These are phyloP conservation scores for Nadsonia starkeyi-henricii DNA, from an alignment of 1,139 yeast species.

Conservation along the genomic window DNA sequence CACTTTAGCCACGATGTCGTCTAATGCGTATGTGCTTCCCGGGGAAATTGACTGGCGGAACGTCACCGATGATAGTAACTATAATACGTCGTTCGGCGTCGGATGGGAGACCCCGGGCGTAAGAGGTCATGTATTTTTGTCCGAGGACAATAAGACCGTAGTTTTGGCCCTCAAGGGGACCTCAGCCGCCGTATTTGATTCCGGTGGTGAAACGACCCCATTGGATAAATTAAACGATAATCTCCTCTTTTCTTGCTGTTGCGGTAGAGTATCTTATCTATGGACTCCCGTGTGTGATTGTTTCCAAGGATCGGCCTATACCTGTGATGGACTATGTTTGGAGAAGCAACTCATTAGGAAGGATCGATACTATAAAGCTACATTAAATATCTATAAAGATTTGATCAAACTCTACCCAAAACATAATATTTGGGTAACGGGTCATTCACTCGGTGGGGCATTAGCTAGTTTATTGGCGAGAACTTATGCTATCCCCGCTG, in stretches of 20 bases:
- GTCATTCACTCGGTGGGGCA: slow-evolving; percentile 93
- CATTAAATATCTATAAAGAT: slow-evolving; percentile 60
- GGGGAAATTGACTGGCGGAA: slow-evolving; percentile 81
- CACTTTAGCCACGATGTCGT: slow-evolving; percentile 70
- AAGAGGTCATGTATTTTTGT: slow-evolving; percentile 80
- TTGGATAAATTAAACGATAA: slow-evolving; percentile 83
- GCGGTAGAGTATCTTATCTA: slow-evolving; percentile 81
- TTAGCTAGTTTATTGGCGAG: slow-evolving; percentile 70
- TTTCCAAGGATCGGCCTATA: slow-evolving; percentile 60
- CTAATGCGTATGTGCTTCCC: slow-evolving; percentile 86
- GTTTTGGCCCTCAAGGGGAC: slow-evolving; percentile 87
- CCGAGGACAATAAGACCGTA: slow-evolving; percentile 48
- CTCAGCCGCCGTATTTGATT: slow-evolving; percentile 70
- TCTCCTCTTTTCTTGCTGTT: slow-evolving; percentile 82
- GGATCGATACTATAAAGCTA: slow-evolving; percentile 76
- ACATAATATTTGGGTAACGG: slow-evolving; percentile 72
- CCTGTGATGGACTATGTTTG: slow-evolving; percentile 79
- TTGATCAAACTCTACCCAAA: slow-evolving; percentile 58
- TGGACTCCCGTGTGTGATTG: slow-evolving; percentile 98
- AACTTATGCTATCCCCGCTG: slow-evolving; percentile 81
- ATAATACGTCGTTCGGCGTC: slow-evolving; percentile 25
- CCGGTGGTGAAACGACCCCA: slow-evolving; percentile 62
- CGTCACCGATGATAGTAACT: slow-evolving; percentile 46
- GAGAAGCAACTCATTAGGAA: slow-evolving; percentile 61
- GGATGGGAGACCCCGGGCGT: slow-evolving; percentile 86